Base-by-base conservation (phyloP, 139 green algal species). In the Picochlorum sp. region DNA sequence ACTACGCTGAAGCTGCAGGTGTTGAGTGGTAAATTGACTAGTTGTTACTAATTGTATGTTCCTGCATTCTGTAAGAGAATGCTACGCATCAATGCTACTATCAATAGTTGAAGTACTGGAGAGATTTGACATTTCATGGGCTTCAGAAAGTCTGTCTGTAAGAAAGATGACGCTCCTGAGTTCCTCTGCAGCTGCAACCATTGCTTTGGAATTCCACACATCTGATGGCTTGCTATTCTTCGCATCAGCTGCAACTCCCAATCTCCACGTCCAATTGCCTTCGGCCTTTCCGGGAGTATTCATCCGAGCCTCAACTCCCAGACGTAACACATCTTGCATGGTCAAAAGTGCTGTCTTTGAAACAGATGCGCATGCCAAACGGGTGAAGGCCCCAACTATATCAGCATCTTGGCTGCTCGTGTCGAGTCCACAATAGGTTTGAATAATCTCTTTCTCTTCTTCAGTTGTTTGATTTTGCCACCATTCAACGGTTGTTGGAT, bases 281-380 rank as follows among this genome's bases (percentile, higher is more conserved):
- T 72, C 81, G 1, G 87, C 87, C 18, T 58, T 75, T 29, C 90
- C 91, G 2, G 91, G 91, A 1, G 77, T 88, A 76, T 98, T 98
- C 86, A 98, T 97, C 56, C 91, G 80, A 0, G 75, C 81, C 2
- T 25, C 71, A 77, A 96, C 95, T 68, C 94, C 91, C 49, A 99
- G 73, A 0, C 85, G 65, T 81, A 99, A 85, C 25, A 98, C 73
- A 68, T 99, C 93, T 85, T 98, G 85, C 45, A 70, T 52, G 58
- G 89, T 82, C 62, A 97, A 65, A 26, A 94, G 77, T 47, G 75
- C 78, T 1, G 85, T 86, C 40, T 71, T 64, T 2, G 82, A 77
- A 28, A 90, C 85, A 2, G 72, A 82, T 36, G 65, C 66, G 62
- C 91, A 85, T 32, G 74, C 72, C n/a, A 78, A 66, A 3, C 65